Conservation (phyloP, 495 filamentous ascomycete genomes). For the Bacidia rubella region DNA sequence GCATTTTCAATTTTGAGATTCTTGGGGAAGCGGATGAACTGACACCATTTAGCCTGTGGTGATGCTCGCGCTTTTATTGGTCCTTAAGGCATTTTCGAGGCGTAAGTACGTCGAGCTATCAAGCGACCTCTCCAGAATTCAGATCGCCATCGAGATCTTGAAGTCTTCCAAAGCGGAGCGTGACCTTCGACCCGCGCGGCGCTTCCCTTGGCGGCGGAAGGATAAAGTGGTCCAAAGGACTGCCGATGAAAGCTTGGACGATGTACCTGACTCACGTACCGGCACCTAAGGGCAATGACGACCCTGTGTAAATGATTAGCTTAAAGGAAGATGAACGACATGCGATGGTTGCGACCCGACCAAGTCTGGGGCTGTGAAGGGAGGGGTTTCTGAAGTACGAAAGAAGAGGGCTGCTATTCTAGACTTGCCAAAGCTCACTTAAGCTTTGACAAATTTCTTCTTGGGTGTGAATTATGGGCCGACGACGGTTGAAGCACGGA, state of each 20-base stretch:
- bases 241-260: background rate
- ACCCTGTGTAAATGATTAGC: too few relatives aligned
- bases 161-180: slow-evolving; percentile 1
- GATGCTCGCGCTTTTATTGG: background rate
- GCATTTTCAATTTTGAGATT: background rate
- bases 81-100: slow-evolving; percentile 1
- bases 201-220: background rate
- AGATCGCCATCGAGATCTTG: background rate
- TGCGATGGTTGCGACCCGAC: too few relatives aligned
- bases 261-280: background rate
- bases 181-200: background rate
- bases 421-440: too few relatives aligned
- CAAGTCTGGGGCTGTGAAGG: too few relatives aligned
- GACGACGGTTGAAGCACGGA: too few relatives aligned
- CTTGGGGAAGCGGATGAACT: background rate
- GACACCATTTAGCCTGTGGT: background rate
- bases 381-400: too few relatives aligned
- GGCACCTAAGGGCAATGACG: background rate
- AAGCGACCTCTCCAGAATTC: background rate
- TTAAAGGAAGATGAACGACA: too few relatives aligned
- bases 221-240: background rate
- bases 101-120: slow-evolving; percentile 1
- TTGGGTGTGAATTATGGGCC: too few relatives aligned
- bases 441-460: too few relatives aligned
- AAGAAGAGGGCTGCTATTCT: too few relatives aligned